phyloP scores from a whole-genome alignment of 164 flowering plant genomes.

The Nymphaea colorata region DNA sequence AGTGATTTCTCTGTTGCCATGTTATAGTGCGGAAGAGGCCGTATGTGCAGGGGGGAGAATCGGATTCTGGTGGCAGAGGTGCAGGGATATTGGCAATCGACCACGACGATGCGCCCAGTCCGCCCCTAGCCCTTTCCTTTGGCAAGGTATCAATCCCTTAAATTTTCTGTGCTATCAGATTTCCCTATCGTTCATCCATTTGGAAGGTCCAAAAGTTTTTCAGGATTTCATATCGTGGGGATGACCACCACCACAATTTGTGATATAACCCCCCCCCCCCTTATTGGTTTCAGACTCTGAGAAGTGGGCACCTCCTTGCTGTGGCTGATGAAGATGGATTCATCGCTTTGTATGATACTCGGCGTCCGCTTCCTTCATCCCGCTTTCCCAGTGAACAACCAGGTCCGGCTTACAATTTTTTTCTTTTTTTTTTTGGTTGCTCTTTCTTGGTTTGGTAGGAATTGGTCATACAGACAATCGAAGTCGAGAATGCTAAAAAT shows the following conservation, averaged over 20 bases:
- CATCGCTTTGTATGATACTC: constrained; percentile 55
- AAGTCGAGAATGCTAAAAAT: no score
- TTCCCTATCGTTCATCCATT: neutral
- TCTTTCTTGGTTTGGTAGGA: no score
- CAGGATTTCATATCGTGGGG: neutral
- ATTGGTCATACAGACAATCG: no score
- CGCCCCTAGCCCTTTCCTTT: constrained; percentile 74
- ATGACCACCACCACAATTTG: neutral
- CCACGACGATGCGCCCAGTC: constrained; percentile 36
- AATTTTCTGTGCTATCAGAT: neutral
- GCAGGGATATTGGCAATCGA: constrained; percentile 42
- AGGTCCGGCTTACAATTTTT: constrained; percentile 21
- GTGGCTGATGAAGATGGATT: constrained; percentile 83
- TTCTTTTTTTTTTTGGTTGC: no score
- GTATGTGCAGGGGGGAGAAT: constrained; percentile 11
- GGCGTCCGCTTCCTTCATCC: constrained; percentile 24
- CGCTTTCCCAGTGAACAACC: constrained; percentile 36
- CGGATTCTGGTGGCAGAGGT: constrained; percentile 16
- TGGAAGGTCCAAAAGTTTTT: neutral
- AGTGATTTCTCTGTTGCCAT: constrained; percentile 1
- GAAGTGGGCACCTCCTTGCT: constrained; percentile 52
- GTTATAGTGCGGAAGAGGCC: constrained; percentile 60
- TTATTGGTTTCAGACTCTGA: constrained; percentile 25
- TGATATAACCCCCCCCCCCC: neutral
- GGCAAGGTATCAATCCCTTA: constrained; percentile 65